phyloP scores from a whole-genome alignment of 1,284 basidiomycete species.

The Cystobasidiaceae sp. region DNA sequence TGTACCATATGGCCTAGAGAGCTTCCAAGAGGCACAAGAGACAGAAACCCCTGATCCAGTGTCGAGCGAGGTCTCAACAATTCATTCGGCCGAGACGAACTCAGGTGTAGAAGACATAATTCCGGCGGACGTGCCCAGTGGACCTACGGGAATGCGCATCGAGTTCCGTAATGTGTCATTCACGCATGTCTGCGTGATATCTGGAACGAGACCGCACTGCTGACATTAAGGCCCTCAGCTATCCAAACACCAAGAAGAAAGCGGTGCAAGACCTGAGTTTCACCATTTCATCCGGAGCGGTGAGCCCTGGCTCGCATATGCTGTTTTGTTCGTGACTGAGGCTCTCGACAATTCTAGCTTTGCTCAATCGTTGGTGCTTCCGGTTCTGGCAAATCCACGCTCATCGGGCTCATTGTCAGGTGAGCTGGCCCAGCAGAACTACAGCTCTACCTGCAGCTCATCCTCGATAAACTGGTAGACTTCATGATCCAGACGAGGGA shows the following conservation, averaged over 20 bases:
- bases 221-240: background rate
- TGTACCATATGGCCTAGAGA: no score
- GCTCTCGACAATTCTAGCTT: background rate
- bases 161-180: constrained; percentile 3
- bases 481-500: background rate
- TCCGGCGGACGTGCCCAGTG: no score
- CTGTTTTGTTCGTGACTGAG: background rate
- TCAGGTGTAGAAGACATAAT: no score
- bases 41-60: no score
- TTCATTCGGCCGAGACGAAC: no score
- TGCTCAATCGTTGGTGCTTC: background rate
- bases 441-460: background rate
- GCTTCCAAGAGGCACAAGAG: background rate
- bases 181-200: background rate
- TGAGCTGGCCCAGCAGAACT: background rate
- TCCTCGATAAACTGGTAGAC: background rate
- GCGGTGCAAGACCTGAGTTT: constrained; percentile 1
- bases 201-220: background rate
- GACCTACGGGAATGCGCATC: background rate
- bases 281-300: background rate
- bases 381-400: background rate
- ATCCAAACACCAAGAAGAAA: background rate
- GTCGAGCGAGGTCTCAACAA: no score
- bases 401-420: background rate
- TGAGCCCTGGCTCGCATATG: background rate